Conservation (phyloP, 768 basidiomycete species). For the Xanthoconium purpureum region DNA sequence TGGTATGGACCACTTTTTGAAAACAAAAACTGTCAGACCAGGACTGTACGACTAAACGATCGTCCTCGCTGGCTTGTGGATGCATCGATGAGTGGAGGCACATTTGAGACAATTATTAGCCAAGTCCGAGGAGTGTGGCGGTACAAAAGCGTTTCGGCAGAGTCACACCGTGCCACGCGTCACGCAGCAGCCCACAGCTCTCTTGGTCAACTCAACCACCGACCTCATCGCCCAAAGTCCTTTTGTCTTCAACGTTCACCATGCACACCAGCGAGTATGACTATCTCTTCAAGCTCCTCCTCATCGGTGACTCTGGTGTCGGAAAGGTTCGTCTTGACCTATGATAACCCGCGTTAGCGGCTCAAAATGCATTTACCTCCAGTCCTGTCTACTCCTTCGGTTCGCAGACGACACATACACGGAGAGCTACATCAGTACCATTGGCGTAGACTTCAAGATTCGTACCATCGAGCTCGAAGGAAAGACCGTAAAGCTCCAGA, state of each 20-base stretch:
- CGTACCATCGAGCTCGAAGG: constrained; percentile 98
- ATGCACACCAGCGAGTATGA: constrained; percentile 96
- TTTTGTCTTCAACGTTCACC: constrained; percentile 28
- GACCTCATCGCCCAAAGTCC: constrained; percentile 30
- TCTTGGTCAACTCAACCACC: constrained; percentile 31
- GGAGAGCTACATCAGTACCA: constrained; percentile 95
- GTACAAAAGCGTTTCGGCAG: constrained; percentile 19
- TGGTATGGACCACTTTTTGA: no score
- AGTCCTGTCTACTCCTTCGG: constrained; percentile 91
- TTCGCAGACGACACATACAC: constrained; percentile 98
- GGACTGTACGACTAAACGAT: not conserved
- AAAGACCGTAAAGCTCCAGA: constrained; percentile 97
- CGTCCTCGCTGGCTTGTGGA: not conserved
- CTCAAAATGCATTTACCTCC: constrained; percentile 31
- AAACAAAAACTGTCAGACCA: not conserved
- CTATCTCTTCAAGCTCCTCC: constrained; percentile 93
- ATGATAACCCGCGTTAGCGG: constrained; percentile 14
- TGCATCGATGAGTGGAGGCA: no score
- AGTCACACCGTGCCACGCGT: constrained; percentile 34
- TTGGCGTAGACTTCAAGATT: constrained; percentile 99
- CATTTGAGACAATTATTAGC: not conserved
- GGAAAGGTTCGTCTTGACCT: constrained; percentile 61
- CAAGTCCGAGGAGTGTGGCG: constrained; percentile 12
- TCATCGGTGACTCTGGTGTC: constrained; percentile 95
- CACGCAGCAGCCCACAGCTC: constrained; percentile 27